These are phyloP conservation scores for Phoenix roebelenii DNA, from an alignment of 176 grass and related monocot genomes.

Conservation along the genomic window DNA sequence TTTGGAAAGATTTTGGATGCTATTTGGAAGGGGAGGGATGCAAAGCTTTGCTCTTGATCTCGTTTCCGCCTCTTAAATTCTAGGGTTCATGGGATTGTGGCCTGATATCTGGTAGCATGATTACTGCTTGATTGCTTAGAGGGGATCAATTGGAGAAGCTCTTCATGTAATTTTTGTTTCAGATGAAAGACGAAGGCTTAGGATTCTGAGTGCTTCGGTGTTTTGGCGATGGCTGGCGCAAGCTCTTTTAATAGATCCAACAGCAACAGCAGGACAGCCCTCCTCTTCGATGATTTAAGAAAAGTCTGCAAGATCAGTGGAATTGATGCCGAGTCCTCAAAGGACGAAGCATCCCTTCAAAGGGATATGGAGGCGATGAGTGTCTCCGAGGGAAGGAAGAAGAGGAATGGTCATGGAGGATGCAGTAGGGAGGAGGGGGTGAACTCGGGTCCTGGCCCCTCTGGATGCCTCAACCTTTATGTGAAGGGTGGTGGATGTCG, in stretches of 20 bases:
- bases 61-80: too few species aligned
- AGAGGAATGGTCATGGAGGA: constrained; percentile 5
- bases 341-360: constrained; percentile 12
- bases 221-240: constrained; percentile 16
- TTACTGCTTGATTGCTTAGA: too few species aligned
- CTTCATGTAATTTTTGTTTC: not conserved
- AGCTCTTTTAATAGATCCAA: constrained; percentile 38
- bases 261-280: constrained; percentile 41
- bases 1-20: too few species aligned
- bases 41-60: too few species aligned
- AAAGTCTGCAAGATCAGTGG: constrained; percentile 3
- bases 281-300: constrained; percentile 22
- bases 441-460: constrained; percentile 1
- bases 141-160: too few species aligned
- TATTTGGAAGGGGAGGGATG: too few species aligned
- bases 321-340: not conserved
- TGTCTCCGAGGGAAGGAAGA: constrained; percentile 25
- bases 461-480: constrained; percentile 40
- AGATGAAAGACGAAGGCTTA: not conserved
- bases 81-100: too few species aligned
- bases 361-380: constrained; percentile 25
- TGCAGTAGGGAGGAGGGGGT: constrained; percentile 7
- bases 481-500: constrained; percentile 54
- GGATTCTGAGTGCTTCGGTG: constrained; percentile 5
- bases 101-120: too few species aligned